Evolutionary conservation across 2,329 filamentous ascomycete species (phyloP), one percentile per base, ranked within the genome.

Genomic region (Botrytis cinerea): DNA sequence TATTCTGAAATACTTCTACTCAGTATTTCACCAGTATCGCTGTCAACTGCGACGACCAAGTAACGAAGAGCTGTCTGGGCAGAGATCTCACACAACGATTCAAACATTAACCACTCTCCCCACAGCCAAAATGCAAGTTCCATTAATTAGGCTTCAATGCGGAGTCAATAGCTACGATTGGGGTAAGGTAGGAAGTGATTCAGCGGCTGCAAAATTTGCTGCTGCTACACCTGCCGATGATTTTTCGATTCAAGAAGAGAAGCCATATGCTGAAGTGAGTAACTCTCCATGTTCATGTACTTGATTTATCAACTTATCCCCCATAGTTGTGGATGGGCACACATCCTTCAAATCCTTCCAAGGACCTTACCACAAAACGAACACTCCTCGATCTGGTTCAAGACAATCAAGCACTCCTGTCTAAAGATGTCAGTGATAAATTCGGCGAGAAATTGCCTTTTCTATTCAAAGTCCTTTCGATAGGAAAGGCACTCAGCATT

Each of bases 131-230:
- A 81, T 81, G 79, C 79, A 81, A 76, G 89, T 96, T 75, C 95
- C 95, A 80, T 85, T 98, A 71, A 87, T 97, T 82, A 90, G 94
- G 78, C 90, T 98, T 77, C 91, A 93, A 83, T 95, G 93, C 85
- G 96, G 95, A 81, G 94, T 97, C 81, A 98, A 98, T 84, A 98
- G 95, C 83, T 99, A 99, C 82, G 96, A 98, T 85, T 99, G 96
- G 96, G 96, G 95, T 77, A 99, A 99, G 87, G 88, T 94, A 81
- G 96, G 96, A 80, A 88, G 89, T 75, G 88, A 92, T 73, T 98
- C 95, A 66, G 93, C 95, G 22, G 96, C 95, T 69, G 96, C 96
- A 76, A 92, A 91, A 79, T 98, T 93, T 82, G 95, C 95, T 57
- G 91, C 94, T 64, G 94, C 95, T 28, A 98, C 95, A 7, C 90